These are phyloP conservation scores for Capsicum chinense DNA, from an alignment of 257 asterid genomes.

Conservation along the genomic window DNA sequence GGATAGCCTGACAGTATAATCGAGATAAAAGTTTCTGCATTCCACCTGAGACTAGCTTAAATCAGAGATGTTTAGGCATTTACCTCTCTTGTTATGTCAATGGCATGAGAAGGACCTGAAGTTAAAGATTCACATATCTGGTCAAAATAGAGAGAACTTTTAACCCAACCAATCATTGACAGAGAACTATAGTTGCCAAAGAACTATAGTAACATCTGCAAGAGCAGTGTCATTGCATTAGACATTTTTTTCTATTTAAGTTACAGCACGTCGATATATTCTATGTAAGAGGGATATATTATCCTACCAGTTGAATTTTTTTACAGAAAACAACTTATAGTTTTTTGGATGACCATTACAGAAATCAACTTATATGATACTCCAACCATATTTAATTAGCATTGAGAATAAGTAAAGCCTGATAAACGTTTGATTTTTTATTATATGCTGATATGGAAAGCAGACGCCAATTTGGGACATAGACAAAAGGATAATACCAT, in stretches of 20 bases:
- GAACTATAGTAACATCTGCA: constrained; percentile 19
- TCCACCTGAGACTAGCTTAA: constrained; percentile 30
- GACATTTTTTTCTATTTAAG: constrained; percentile 1
- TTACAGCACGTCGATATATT: background rate
- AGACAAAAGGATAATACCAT: background rate
- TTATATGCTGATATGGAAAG: background rate
- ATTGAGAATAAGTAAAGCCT: background rate
- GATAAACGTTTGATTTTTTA: background rate
- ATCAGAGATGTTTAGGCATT: constrained; percentile 33
- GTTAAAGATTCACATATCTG: constrained; percentile 90
- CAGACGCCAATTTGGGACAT: background rate
- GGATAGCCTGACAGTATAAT: constrained; percentile 69
- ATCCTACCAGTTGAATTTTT: background rate
- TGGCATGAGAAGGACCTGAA: constrained; percentile 87
- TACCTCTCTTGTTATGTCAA: constrained; percentile 89
- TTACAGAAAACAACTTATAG: background rate
- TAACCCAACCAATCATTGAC: constrained; percentile 25
- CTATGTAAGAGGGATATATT: background rate
- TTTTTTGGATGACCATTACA: background rate
- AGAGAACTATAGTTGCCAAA: background rate
- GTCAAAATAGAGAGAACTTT: constrained; percentile 31
- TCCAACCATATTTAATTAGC: background rate
- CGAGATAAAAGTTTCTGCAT: constrained; percentile 34
- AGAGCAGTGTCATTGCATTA: background rate
- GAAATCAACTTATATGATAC: background rate